A percentile compares a stretch with the other conserved stretches of the same genome.
Evolutionary conservation across 192 early-diverging fungal genomes (phyloP).

Genomic region (Mortierella claussenii): DNA sequence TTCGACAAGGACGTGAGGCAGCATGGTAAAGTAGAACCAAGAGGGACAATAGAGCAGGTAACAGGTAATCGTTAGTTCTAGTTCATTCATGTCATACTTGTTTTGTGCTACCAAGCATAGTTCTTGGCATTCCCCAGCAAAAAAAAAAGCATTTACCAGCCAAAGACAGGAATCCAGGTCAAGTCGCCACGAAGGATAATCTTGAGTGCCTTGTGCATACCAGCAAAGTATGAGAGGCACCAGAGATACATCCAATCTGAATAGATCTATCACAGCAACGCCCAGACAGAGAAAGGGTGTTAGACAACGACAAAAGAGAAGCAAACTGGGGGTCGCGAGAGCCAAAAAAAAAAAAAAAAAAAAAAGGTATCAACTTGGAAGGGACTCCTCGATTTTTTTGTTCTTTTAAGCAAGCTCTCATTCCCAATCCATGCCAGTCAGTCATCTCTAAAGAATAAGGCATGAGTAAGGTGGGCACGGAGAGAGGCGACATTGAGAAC

Average conservation of each 20-base stretch:
- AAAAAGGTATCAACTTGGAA: background rate
- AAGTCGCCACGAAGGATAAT: constrained; percentile 91
- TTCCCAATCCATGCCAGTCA: no score
- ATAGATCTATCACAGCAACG: constrained; percentile 64
- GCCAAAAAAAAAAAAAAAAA: constrained; percentile 2
- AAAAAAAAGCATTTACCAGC: constrained; percentile 62
- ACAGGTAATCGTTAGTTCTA: background rate
- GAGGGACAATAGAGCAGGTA: constrained; percentile 4
- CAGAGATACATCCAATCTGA: constrained; percentile 78
- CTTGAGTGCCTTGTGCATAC: constrained; percentile 85
- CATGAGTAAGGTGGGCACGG: no score
- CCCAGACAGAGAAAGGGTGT: no score
- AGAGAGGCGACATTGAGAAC: no score
- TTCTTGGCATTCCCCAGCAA: constrained; percentile 41
- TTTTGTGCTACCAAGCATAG: background rate
- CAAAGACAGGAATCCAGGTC: constrained; percentile 87
- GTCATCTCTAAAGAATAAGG: no score
- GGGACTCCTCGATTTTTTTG: background rate
- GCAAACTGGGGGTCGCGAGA: no score
- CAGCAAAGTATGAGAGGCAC: constrained; percentile 69
- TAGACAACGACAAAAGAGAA: background rate
- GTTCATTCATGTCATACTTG: background rate
- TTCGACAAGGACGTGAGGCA: no score
- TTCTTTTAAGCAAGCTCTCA: no score
- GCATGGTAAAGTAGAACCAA: background rate